Percentiles rank a stretch among this genome's conserved stretches.
Conservation (phyloP, 2,329 filamentous ascomycete species). For the Fusarium bulbicola region DNA sequence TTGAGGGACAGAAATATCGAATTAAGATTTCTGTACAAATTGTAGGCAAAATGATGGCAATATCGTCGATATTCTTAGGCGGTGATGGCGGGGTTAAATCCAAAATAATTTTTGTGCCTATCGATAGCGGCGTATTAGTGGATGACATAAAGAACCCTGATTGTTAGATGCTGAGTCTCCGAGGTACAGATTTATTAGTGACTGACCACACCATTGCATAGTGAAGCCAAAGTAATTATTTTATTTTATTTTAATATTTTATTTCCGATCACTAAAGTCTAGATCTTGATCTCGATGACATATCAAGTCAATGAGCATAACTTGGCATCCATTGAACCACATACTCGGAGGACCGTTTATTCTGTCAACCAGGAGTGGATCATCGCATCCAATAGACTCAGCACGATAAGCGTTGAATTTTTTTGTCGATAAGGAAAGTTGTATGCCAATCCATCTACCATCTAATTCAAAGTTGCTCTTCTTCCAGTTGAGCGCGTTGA, state of each 20-base stretch:
- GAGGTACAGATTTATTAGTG: too few relatives aligned
- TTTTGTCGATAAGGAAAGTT: conserved; percentile 46
- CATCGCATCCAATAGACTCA: not conserved
- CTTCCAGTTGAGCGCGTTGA: conserved; percentile 25
- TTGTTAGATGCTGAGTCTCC: not conserved
- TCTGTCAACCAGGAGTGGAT: not conserved
- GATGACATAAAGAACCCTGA: conserved; percentile 9
- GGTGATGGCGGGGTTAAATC: conserved; percentile 51
- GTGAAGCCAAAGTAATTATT: rapidly evolving
- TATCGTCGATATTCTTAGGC: conserved; percentile 40
- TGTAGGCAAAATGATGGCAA: conserved; percentile 38
- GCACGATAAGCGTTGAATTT: conserved; percentile 37
- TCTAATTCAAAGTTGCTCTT: conserved; percentile 16
- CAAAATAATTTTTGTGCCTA: conserved; percentile 51
- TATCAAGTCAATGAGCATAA: not conserved
- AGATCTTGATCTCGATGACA: too few relatives aligned
- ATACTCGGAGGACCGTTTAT: not conserved
- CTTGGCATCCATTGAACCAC: not conserved
- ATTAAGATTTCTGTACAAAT: conserved; percentile 7
- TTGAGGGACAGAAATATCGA: conserved; percentile 47
- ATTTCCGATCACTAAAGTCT: rapidly evolving
- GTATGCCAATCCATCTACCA: conserved; percentile 32
- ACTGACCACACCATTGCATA: not conserved
- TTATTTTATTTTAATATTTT: rapidly evolving
- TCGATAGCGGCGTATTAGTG: conserved; percentile 43